These are phyloP conservation scores for Pyronema domesticum DNA, from an alignment of 495 filamentous ascomycete species.

Conservation along the genomic window DNA sequence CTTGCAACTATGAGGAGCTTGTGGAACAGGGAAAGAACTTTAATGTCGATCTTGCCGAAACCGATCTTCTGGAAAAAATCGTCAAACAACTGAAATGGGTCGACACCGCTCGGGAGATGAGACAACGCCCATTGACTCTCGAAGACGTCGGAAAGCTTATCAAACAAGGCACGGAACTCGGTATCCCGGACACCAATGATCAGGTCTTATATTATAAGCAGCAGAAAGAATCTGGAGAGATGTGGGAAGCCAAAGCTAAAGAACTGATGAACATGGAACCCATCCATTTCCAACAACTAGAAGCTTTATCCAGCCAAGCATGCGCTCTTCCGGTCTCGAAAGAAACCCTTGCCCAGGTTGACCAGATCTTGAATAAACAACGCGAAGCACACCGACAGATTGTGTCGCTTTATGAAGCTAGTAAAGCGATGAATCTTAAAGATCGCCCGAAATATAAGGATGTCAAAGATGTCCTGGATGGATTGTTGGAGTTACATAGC, in stretches of 20 bases:
- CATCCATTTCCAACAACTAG: conserved; percentile 84
- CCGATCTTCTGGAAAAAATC: conserved; percentile 63
- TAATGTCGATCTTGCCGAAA: conserved; percentile 87
- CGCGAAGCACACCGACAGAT: conserved; percentile 85
- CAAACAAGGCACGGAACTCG: conserved; percentile 51
- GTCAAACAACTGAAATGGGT: conserved; percentile 81
- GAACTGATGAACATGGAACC: conserved; percentile 79
- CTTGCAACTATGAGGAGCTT: conserved; percentile 69
- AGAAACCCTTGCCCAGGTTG: conserved; percentile 65
- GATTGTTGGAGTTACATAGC: conserved; percentile 69
- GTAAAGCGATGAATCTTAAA: conserved; percentile 50
- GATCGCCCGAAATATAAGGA: conserved; percentile 81
- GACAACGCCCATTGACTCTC: conserved; percentile 45
- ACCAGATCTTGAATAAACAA: conserved; percentile 89
- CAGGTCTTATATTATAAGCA: conserved; percentile 58
- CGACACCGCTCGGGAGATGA: conserved; percentile 50
- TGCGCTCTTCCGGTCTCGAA: conserved; percentile 60
- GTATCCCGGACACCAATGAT: conserved; percentile 59
- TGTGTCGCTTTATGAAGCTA: conserved; percentile 56
- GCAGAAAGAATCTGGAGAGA: conserved; percentile 52
- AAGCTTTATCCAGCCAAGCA: conserved; percentile 66
- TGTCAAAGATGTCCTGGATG: conserved; percentile 73
- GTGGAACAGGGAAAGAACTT: conserved; percentile 74
- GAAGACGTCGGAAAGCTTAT: conserved; percentile 65
- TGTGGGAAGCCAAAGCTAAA: conserved; percentile 87